These are phyloP conservation scores for Boletus pseudopeckii DNA, from an alignment of 768 basidiomycete species.

Conservation along the genomic window DNA sequence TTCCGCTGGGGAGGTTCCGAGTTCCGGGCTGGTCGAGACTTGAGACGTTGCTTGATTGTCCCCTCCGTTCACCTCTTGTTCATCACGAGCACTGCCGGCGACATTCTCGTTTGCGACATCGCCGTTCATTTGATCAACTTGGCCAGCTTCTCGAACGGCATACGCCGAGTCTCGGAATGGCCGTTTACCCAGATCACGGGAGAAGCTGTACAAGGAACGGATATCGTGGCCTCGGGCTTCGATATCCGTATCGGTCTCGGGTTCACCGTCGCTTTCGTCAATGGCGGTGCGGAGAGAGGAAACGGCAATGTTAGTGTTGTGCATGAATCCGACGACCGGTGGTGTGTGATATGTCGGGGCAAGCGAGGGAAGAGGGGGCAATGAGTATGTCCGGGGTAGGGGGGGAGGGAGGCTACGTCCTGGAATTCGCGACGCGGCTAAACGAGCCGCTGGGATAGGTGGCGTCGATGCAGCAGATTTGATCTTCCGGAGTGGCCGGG, in stretches of 20 bases:
- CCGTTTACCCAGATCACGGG: conserved; percentile 29
- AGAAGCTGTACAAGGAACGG: conserved; percentile 34
- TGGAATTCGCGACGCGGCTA: conserved; percentile 32
- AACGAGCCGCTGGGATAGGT: conserved; percentile 31
- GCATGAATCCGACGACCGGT: conserved; percentile 28
- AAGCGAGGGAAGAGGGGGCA: conserved; percentile 32
- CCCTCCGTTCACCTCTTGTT: conserved; percentile 7
- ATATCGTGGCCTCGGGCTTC: conserved; percentile 29
- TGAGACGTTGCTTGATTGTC: conserved; percentile 15
- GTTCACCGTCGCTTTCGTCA: conserved; percentile 34
- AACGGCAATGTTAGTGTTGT: conserved; percentile 36
- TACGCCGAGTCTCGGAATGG: conserved; percentile 23
- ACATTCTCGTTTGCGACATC: conserved; percentile 17
- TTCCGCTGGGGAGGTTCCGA: conserved; percentile 20
- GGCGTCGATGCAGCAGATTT: conserved; percentile 36
- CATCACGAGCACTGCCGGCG: conserved; percentile 8
- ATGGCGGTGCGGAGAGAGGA: conserved; percentile 35
- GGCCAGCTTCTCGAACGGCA: conserved; percentile 23
- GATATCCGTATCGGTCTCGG: conserved; percentile 32
- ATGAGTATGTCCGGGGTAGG: conserved; percentile 32
- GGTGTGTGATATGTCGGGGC: conserved; percentile 27
- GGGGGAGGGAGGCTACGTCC: conserved; percentile 30
- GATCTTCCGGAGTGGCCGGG: conserved; percentile 33
- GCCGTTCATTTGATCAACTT: conserved; percentile 19
- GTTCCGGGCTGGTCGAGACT: conserved; percentile 16